phyloP scores from a whole-genome alignment of 2,329 filamentous ascomycete species.

The Pseudohalonectria lignicola region DNA sequence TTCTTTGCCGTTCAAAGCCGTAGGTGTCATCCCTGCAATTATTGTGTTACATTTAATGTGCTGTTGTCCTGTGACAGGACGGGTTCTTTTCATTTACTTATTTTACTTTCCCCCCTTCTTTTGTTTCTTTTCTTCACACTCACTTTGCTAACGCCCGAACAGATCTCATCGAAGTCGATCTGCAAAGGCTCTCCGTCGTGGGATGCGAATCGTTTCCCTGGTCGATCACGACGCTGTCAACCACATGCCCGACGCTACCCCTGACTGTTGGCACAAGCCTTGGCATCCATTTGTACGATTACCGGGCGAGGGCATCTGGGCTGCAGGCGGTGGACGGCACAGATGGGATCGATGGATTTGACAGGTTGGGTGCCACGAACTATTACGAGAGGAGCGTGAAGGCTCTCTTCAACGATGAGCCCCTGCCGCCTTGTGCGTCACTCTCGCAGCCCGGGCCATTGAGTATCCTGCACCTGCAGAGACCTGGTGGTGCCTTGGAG shows the following conservation, averaged over 20 bases:
- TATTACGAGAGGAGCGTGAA: constrained; percentile 17
- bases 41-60: too few species aligned
- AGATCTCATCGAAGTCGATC: constrained; percentile 71
- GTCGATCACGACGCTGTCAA: constrained; percentile 73
- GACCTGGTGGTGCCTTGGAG: constrained; percentile 28
- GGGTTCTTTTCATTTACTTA: too few species aligned
- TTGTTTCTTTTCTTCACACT: background rate
- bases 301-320: constrained; percentile 33
- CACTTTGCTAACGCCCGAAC: background rate
- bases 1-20: constrained; percentile 72
- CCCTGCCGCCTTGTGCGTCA: constrained; percentile 51
- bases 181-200: constrained; percentile 59
- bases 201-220: constrained; percentile 65
- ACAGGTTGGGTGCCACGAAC: constrained; percentile 13
- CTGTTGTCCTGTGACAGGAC: too few species aligned
- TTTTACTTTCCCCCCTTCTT: background rate
- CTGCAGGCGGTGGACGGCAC: constrained; percentile 15
- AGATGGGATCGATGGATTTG: constrained; percentile 24
- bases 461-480: constrained; percentile 68
- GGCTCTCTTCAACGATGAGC: constrained; percentile 39
- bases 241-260: constrained; percentile 53
- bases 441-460: constrained; percentile 73
- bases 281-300: constrained; percentile 75
- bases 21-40: too few species aligned
- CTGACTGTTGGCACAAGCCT: constrained; percentile 76